Base-by-base conservation (phyloP, 2,329 filamentous ascomycete genomes). In the Scortechinia acanthostroma region DNA sequence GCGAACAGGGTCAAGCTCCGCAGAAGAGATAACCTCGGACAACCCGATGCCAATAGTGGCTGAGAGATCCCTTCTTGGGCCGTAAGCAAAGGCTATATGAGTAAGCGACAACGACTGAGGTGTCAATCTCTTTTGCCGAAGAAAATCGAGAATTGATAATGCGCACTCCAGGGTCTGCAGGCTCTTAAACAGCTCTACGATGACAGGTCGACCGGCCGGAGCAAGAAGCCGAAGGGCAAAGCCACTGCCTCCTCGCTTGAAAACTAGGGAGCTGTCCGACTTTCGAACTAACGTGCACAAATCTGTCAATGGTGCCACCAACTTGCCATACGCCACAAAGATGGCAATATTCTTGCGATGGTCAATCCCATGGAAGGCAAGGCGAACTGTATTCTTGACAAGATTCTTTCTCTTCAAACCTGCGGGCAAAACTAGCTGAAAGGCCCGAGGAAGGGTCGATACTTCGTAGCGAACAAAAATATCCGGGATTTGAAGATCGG, bases 171-270 rank as follows among this genome's bases (percentile, higher is more conserved):
- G 54, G 46, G 58, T 54, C 50, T 67, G 64, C 21, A 68, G 48
- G 23, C 53, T 57, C 48, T 61, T 58, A 45, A 65, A 54, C 3
- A 68, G 52, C 30, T 52, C 46, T n/a, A 56, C 17, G 20, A 66
- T 58, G 17, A 64, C 53, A 10, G 62, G 52, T 19, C 58, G 55
- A 3, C 64, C 64, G 45, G 59, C 56, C 21, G 61, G 55, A 15
- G 56, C 56, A 43, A 60, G 51, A 33, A 67, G 53, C 42, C 62
- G 61, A 43, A 68, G 58, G 14, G 61, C 60, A 51, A 68, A 67
- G 17, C 60, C 59, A 5, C 53, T 56, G 17, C 60, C 59, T 6
- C 53, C 56, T 42, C 53, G 54, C 46, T 59, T 57, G 47, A 66
- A 58, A 17, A 58, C 49, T 22, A 66, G 44, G 17, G 55, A 58